Evolutionary conservation across 1,284 basidiomycete genomes (phyloP).

Genomic region (Coniophora puteana): DNA sequence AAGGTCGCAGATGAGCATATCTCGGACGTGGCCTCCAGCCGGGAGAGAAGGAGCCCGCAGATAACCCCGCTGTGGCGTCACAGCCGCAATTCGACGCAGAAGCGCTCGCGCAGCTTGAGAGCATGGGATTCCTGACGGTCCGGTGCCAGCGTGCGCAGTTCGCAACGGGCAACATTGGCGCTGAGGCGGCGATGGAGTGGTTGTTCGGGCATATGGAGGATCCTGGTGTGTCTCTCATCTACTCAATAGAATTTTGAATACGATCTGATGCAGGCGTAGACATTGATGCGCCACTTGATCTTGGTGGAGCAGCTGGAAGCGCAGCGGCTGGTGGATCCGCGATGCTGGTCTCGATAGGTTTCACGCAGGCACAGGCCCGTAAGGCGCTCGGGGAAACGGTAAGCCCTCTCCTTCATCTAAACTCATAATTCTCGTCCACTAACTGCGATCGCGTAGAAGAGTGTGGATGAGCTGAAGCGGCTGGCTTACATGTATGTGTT

Average conservation of each 20-base stretch:
- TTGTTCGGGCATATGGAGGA: slow-evolving; percentile 96
- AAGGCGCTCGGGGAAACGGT: slow-evolving; percentile 89
- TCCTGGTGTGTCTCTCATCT: slow-evolving; percentile 62
- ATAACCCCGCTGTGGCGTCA: slow-evolving; percentile 37
- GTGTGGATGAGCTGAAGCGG: slow-evolving; percentile 68
- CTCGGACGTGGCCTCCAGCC: slow-evolving; percentile 73
- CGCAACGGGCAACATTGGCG: slow-evolving; percentile 79
- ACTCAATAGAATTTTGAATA: slow-evolving; percentile 2
- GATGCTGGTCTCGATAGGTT: slow-evolving; percentile 92
- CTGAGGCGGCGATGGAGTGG: slow-evolving; percentile 94
- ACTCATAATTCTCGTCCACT: slow-evolving; percentile 2
- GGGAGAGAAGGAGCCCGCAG: slow-evolving; percentile 72
- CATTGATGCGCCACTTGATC: slow-evolving; percentile 81
- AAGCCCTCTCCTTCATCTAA: slow-evolving; percentile 4
- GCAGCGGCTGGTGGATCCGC: slow-evolving; percentile 59
- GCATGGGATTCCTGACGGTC: slow-evolving; percentile 85
- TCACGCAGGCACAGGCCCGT: slow-evolving; percentile 77
- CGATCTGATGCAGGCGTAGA: too few relatives aligned
- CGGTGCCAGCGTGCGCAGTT: slow-evolving; percentile 88
- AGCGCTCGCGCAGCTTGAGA: slow-evolving; percentile 73
- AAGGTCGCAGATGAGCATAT: slow-evolving; percentile 89
- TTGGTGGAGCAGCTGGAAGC: slow-evolving; percentile 20
- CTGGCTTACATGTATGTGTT: slow-evolving; percentile 90
- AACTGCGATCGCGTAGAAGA: slow-evolving; percentile 57
- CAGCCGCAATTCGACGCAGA: slow-evolving; percentile 73